phyloP scores from a whole-genome alignment of 2,329 filamentous ascomycete genomes.

The Fusarium marasasianum region DNA sequence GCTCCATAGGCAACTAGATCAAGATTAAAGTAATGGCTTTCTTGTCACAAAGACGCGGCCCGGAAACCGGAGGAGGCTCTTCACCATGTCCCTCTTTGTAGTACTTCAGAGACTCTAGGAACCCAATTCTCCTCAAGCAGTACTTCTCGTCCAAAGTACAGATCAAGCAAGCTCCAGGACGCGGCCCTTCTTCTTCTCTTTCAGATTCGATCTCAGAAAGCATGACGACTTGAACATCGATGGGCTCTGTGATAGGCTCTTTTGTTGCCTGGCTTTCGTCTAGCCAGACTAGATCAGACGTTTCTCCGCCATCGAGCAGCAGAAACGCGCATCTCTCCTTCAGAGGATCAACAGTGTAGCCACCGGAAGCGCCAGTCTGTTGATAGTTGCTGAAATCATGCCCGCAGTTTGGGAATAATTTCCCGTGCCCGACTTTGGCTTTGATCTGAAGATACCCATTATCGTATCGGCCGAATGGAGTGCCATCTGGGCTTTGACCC shows the following conservation, averaged over 20 bases:
- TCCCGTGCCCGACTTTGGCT: background rate
- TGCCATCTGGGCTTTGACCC: background rate
- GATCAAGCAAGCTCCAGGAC: background rate
- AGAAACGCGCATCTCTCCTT: background rate
- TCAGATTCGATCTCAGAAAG: background rate
- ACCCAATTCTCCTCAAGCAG: background rate
- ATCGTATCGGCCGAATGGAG: background rate
- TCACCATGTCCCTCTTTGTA: background rate
- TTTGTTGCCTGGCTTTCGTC: background rate
- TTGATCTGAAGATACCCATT: background rate
- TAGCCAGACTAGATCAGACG: background rate
- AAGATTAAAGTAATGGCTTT: background rate
- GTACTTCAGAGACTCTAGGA: background rate
- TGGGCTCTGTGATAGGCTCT: background rate
- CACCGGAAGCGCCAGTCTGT: fast-evolving
- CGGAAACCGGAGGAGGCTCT: background rate
- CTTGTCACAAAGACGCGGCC: background rate
- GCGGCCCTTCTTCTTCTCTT: background rate
- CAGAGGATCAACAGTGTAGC: background rate
- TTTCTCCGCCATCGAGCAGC: background rate
- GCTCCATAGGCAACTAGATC: background rate
- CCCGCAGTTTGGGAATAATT: background rate
- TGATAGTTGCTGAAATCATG: background rate
- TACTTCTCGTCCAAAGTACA: slow-evolving; percentile 7
- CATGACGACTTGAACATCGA: background rate